Conservation (phyloP, 768 basidiomycete species). For the Ramaria sp. region DNA sequence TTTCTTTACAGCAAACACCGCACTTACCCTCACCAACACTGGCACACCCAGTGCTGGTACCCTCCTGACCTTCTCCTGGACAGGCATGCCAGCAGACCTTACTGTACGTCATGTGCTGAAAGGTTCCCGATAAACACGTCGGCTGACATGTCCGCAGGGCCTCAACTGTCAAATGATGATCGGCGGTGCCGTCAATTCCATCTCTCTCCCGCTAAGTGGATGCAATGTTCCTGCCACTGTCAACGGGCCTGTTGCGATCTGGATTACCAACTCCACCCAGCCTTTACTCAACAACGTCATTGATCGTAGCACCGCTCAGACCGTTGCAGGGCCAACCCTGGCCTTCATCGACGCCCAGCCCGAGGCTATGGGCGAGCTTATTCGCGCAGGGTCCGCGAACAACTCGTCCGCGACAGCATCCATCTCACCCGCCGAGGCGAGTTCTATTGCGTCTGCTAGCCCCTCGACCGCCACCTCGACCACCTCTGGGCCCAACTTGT, state of each 20-base stretch:
- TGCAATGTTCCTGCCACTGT: constrained; percentile 58
- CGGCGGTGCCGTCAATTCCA: constrained; percentile 45
- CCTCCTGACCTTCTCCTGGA: constrained; percentile 47
- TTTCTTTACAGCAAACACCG: constrained; percentile 37
- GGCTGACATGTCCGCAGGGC: constrained; percentile 23
- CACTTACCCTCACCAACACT: constrained; percentile 53
- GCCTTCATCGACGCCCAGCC: constrained; percentile 53
- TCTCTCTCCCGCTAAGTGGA: constrained; percentile 45
- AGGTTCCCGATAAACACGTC: not conserved
- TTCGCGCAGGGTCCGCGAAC: constrained; percentile 21
- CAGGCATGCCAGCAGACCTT: constrained; percentile 27
- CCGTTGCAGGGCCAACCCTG: constrained; percentile 65
- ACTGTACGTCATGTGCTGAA: constrained; percentile 1
- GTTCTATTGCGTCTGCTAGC: constrained; percentile 14
- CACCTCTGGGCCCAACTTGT: constrained; percentile 25
- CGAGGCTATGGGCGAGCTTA: constrained; percentile 40
- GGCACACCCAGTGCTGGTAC: constrained; percentile 48
- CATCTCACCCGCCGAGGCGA: constrained; percentile 15
- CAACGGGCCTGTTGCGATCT: constrained; percentile 69
- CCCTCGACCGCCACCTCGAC: not conserved
- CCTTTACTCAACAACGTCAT: constrained; percentile 54
- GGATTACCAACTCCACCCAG: constrained; percentile 50
- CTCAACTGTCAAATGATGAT: constrained; percentile 70
- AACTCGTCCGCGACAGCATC: constrained; percentile 13
- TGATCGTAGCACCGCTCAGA: constrained; percentile 37